A percentile compares a stretch with the other conserved stretches of the same genome.
Evolutionary conservation across 331 rosid species (phyloP).

Genomic region (Rhamnella rubrinervis): DNA sequence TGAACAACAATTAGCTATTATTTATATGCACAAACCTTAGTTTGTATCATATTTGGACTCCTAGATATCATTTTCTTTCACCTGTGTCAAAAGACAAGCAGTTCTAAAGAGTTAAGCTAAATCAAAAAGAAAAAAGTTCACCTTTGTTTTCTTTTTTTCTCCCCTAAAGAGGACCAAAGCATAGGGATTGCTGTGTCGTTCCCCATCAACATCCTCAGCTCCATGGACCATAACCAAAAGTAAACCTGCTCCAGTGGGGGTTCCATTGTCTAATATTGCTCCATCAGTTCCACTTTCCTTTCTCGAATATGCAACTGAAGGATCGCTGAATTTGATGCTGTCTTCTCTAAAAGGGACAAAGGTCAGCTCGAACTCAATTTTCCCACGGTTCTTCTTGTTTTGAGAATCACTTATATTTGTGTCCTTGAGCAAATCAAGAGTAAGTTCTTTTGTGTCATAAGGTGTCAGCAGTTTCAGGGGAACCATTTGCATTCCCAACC

Average conservation of each 20-base stretch:
- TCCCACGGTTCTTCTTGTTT: constrained; percentile 66
- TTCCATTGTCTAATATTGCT: constrained; percentile 40
- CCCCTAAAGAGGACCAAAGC: constrained; percentile 68
- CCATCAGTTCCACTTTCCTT: constrained; percentile 41
- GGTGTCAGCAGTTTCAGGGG: constrained; percentile 72
- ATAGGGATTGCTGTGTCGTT: constrained; percentile 79
- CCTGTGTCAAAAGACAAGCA: background rate
- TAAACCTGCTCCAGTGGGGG: constrained; percentile 69
- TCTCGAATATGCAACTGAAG: constrained; percentile 29
- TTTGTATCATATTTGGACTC: too few relatives aligned
- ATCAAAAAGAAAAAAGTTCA: constrained; percentile 16
- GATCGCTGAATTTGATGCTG: constrained; percentile 42
- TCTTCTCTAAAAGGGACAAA: constrained; percentile 89
- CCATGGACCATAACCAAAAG: constrained; percentile 64
- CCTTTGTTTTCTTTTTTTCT: constrained; percentile 82
- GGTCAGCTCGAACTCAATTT: constrained; percentile 61
- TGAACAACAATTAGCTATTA: too few relatives aligned
- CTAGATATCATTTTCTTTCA: too few relatives aligned
- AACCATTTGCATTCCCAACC: constrained; percentile 75
- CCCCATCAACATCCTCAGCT: constrained; percentile 85
- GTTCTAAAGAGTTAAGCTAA: background rate
- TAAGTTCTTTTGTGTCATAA: constrained; percentile 51
- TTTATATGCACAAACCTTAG: too few relatives aligned
- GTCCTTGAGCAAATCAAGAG: constrained; percentile 76
- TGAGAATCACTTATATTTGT: constrained; percentile 42